phyloP scores from a whole-genome alignment of 1,284 basidiomycete species.

The Pholiota adiposa region DNA sequence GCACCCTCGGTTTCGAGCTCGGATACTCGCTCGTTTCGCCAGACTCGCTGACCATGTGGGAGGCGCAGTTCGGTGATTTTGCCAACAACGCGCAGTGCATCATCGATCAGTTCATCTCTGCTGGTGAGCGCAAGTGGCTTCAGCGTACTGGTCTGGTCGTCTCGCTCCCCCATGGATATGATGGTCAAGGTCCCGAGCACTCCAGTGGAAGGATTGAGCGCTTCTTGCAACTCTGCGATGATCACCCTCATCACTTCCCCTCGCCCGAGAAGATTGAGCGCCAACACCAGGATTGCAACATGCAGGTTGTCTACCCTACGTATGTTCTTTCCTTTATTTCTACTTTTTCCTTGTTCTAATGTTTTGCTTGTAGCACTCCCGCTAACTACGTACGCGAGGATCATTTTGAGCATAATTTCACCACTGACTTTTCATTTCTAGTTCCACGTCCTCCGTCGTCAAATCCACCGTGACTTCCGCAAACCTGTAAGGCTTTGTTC shows the following conservation, averaged over 20 bases:
- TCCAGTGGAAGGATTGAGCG: conserved; percentile 96
- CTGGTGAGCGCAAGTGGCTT: conserved; percentile 98
- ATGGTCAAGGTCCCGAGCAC: conserved; percentile 99
- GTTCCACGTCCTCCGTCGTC: conserved; percentile 95
- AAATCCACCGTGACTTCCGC: conserved; percentile 95
- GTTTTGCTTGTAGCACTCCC: conserved; percentile 62
- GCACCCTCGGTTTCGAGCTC: conserved; percentile 95
- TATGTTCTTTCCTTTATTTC: conserved; percentile 41
- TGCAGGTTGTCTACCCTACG: conserved; percentile 98
- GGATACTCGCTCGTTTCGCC: conserved; percentile 99
- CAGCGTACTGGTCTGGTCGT: conserved; percentile 94
- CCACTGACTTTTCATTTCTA: conserved; percentile 31
- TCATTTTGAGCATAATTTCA: not conserved
- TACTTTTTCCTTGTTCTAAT: conserved; percentile 15
- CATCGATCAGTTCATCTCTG: conserved; percentile 98
- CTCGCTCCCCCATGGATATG: conserved; percentile 95
- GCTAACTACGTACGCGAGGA: conserved; percentile 78
- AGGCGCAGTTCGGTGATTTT: conserved; percentile 99
- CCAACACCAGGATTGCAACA: conserved; percentile 99
- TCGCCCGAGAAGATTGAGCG: conserved; percentile 89
- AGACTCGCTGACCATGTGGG: conserved; percentile 95
- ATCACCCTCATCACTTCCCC: conserved; percentile 94
- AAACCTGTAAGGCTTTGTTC: conserved; percentile 69
- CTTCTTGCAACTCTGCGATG: conserved; percentile 97
- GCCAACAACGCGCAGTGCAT: conserved; percentile 97